Evolutionary conservation across 2,329 filamentous ascomycete genomes (phyloP).

Genomic region (Colletotrichum falcatum): DNA sequence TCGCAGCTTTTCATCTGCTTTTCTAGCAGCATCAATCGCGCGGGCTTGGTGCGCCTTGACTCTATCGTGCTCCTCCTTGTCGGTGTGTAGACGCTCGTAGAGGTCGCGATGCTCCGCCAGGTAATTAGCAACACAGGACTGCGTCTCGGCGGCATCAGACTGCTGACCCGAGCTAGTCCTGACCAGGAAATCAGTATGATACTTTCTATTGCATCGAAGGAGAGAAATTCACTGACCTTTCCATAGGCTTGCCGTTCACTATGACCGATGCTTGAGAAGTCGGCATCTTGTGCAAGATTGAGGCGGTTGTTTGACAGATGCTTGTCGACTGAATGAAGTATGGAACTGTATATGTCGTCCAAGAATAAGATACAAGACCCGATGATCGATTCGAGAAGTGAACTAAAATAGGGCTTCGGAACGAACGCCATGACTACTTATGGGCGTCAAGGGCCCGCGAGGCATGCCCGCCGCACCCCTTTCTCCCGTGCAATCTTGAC

Average conservation of each 20-base stretch:
- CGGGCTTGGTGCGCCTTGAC: neutral
- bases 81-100: constrained; percentile 2
- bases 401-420: too few relatives aligned
- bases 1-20: neutral
- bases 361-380: too few relatives aligned
- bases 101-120: neutral
- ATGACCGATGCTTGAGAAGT: constrained; percentile 16
- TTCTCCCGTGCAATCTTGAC: neutral
- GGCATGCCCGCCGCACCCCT: neutral
- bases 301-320: neutral
- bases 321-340: neutral
- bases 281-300: neutral
- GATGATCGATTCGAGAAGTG: neutral
- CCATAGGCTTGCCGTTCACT: constrained; percentile 1
- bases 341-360: too few relatives aligned
- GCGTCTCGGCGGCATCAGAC: neutral
- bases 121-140: neutral
- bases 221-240: neutral
- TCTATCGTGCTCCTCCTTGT: neutral
- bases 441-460: neutral
- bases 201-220: too few relatives aligned
- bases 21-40: neutral
- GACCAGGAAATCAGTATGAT: neutral
- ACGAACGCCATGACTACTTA: neutral
- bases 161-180: neutral